Conservation (phyloP, 805 yeast genomes). For the Maudiozyma pseudohumilis region DNA sequence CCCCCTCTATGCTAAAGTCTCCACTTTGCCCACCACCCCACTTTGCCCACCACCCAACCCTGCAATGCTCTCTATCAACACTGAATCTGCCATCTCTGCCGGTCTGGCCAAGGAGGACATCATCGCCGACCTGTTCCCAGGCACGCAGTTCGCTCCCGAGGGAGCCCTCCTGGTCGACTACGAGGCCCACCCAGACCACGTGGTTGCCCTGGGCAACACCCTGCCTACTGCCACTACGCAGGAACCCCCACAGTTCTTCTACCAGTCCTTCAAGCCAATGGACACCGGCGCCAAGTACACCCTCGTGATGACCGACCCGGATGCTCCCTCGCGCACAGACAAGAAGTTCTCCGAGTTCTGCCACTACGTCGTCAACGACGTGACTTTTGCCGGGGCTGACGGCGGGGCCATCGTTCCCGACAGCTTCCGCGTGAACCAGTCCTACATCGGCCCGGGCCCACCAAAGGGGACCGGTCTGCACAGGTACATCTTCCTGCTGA, state of each 20-base stretch:
- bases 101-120: constrained; percentile 21
- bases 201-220: constrained; percentile 71
- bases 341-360: constrained; percentile 74
- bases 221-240: constrained; percentile 59
- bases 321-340: constrained; percentile 73
- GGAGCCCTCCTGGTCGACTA: constrained; percentile 25
- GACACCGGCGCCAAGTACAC: constrained; percentile 36
- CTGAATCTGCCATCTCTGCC: constrained; percentile 15
- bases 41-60: no score
- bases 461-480: constrained; percentile 75
- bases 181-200: constrained; percentile 8
- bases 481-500: constrained; percentile 72
- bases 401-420: constrained; percentile 7
- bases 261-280: constrained; percentile 37
- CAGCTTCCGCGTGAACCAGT: constrained; percentile 32
- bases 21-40: no score
- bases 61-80: no score
- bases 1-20: no score
- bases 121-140: constrained; percentile 20
- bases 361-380: constrained; percentile 53
- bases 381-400: constrained; percentile 30
- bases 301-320: constrained; percentile 79
- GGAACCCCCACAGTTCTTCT: constrained; percentile 52
- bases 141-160: constrained; percentile 15
- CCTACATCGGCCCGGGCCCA: constrained; percentile 75